Conservation (phyloP, 495 filamentous ascomycete species). For the Daldinia childiae region DNA sequence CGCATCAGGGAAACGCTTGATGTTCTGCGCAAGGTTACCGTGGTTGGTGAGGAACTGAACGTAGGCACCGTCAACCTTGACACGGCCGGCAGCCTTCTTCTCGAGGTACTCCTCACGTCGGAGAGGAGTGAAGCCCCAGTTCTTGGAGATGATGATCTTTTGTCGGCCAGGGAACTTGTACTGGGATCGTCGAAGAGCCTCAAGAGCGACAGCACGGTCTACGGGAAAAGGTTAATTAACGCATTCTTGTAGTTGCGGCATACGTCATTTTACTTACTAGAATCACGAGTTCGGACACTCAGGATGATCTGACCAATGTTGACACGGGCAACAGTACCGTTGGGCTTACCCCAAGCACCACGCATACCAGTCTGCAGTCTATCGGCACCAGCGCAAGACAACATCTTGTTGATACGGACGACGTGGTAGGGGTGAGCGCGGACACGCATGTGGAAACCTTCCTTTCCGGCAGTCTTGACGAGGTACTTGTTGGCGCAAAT, state of each 20-base stretch:
- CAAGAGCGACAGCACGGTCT: constrained; percentile 91
- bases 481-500: constrained; percentile 99
- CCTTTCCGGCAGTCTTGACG: constrained; percentile 96
- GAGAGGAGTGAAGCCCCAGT: constrained; percentile 99
- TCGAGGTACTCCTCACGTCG: constrained; percentile 95
- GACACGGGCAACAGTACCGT: constrained; percentile 96
- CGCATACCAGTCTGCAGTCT: constrained; percentile 99
- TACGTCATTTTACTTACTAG: constrained; percentile 61
- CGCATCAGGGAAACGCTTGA: constrained; percentile 90
- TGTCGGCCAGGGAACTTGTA: constrained; percentile 99
- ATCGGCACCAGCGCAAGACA: constrained; percentile 99
- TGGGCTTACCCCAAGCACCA: constrained; percentile 99
- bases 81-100: constrained; percentile 86
- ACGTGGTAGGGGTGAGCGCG: constrained; percentile 99
- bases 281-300: constrained; percentile 94
- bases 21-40: constrained; percentile 84
- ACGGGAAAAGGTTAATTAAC: constrained; percentile 43
- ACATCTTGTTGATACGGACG: constrained; percentile 99
- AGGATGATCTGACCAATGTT: constrained; percentile 99
- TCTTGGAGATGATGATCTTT: constrained; percentile 99
- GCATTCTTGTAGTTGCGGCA: background rate
- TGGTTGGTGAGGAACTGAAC: constrained; percentile 97
- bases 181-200: constrained; percentile 97
- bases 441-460: constrained; percentile 98
- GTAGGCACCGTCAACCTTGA: constrained; percentile 97